Conservation (phyloP, 2,329 filamentous ascomycete species). For the Cryphonectria japonica region DNA sequence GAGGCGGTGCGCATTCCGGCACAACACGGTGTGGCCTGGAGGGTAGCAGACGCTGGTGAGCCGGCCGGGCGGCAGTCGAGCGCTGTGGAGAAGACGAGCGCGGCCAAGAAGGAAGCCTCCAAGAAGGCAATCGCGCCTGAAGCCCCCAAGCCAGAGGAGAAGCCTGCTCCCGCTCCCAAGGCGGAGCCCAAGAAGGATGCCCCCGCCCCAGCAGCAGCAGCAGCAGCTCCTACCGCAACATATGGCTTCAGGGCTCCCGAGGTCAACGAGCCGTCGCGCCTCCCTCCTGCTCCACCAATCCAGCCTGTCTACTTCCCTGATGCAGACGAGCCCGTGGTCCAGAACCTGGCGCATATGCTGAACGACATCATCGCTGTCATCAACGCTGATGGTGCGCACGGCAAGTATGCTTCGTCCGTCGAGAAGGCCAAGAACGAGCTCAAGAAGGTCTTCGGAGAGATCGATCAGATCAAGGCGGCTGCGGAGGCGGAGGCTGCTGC, state of each 20-base stretch:
- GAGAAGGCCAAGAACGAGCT: constrained; percentile 85
- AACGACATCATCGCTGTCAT: constrained; percentile 95
- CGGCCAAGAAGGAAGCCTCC: constrained; percentile 37
- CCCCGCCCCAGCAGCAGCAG: constrained; percentile 37
- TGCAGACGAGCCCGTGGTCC: constrained; percentile 83
- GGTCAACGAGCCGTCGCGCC: constrained; percentile 67
- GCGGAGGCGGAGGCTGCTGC: constrained; percentile 73
- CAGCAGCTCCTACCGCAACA: constrained; percentile 34
- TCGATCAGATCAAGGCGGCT: constrained; percentile 71
- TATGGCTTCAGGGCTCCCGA: constrained; percentile 58
- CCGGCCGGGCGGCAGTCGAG: constrained; percentile 64
- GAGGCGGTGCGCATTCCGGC: constrained; percentile 81
- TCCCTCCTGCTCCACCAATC: constrained; percentile 69
- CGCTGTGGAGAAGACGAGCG: constrained; percentile 48
- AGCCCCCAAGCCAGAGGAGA: constrained; percentile 34
- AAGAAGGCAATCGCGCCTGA: constrained; percentile 37
- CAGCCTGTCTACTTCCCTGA: constrained; percentile 77
- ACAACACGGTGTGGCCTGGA: constrained; percentile 84
- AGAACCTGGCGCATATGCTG: constrained; percentile 91
- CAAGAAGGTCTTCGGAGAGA: constrained; percentile 75
- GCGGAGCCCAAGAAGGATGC: constrained; percentile 34
- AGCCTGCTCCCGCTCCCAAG: constrained; percentile 37
- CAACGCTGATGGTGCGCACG: constrained; percentile 80
- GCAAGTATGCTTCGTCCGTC: constrained; percentile 78
- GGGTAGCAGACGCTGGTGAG: constrained; percentile 66